Evolutionary conservation across 1,139 yeast species (phyloP).

Genomic region (Groenewaldozyma auringiensis): DNA sequence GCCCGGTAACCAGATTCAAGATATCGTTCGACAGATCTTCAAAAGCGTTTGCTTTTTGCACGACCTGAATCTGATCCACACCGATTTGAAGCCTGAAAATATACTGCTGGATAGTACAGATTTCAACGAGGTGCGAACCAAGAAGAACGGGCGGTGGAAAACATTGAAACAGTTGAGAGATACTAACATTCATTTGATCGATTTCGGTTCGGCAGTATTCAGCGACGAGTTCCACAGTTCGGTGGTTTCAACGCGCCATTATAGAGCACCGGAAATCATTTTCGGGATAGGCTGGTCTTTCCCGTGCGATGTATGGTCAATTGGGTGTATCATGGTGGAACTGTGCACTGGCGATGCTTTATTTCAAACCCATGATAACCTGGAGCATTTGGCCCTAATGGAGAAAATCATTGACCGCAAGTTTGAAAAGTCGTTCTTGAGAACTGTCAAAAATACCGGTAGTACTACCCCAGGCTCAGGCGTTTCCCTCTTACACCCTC

Average conservation of each 20-base stretch:
- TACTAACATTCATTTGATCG: conserved; percentile 83
- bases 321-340: conserved; percentile 90
- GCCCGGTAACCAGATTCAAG: conserved; percentile 80
- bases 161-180: conserved; percentile 44
- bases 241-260: conserved; percentile 85
- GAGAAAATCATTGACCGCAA: conserved; percentile 52
- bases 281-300: conserved; percentile 88
- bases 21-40: conserved; percentile 77
- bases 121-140: conserved; percentile 18
- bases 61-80: conserved; percentile 82
- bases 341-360: conserved; percentile 91
- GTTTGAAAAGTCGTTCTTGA: conserved; percentile 26
- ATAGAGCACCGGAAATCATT: conserved; percentile 95
- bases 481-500: background rate
- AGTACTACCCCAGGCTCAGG: conserved; percentile 12
- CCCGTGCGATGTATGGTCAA: conserved; percentile 96
- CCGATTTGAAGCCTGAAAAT: conserved; percentile 94
- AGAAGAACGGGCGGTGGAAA: conserved; percentile 17
- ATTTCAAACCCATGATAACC: conserved; percentile 89
- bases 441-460: conserved; percentile 21
- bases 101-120: conserved; percentile 43
- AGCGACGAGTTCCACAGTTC: conserved; percentile 90
- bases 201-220: conserved; percentile 93
- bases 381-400: conserved; percentile 94
- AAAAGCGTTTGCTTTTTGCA: conserved; percentile 85